Base-by-base conservation (phyloP, 2,329 filamentous ascomycete genomes). In the Curvularia verruculosa region DNA sequence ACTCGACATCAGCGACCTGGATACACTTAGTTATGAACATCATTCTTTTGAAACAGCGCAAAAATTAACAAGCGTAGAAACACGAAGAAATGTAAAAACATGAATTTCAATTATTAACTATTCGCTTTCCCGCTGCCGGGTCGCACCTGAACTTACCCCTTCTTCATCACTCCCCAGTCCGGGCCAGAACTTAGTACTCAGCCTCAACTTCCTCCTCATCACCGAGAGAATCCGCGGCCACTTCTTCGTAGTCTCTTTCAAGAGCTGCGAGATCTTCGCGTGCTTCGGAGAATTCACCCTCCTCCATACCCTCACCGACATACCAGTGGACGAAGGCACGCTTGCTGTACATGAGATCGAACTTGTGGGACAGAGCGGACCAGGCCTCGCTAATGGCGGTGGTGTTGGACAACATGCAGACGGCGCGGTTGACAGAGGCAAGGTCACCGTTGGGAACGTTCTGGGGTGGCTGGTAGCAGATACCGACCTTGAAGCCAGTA, bases 341-440 rank as follows among this genome's bases (percentile, higher is more conserved):
- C 90, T 99, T 99, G 80, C 92, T 96, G 89, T 98, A 97, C 95
- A 99, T 99, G 79, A 99, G 91, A 77, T 99, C 95, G 84, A 99
- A 99, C 85, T 99, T 99, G 87, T 89, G 87, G 61, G 92, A 96
- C 66, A 99, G 87, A 68, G 92, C 92, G 64, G 91, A 93, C 95
- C 95, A 99, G 64, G 95, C 95, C 84, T 98, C 94, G 75, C 94
- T 91, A 75, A 99, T 99, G 75, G 95, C 94, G 51, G 95, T 99
- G 72, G 95, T 99, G 87, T 99, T 96, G 82, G 91, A 94, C 64
- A 99, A 85, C 95, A 99, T 98, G 89, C 94, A 97, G 67, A 98
- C 94, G 81, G 94, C 94, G 76, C 95, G 94, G 87, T 94, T 92
- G 81, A 97, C 94, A 86, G 96, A 95, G 81, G 95, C 94, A 65